Percentiles rank a stretch among this genome's conserved stretches.
Evolutionary conservation across 345 rosid genomes (phyloP).

Genomic region (Boechera retrofracta): DNA sequence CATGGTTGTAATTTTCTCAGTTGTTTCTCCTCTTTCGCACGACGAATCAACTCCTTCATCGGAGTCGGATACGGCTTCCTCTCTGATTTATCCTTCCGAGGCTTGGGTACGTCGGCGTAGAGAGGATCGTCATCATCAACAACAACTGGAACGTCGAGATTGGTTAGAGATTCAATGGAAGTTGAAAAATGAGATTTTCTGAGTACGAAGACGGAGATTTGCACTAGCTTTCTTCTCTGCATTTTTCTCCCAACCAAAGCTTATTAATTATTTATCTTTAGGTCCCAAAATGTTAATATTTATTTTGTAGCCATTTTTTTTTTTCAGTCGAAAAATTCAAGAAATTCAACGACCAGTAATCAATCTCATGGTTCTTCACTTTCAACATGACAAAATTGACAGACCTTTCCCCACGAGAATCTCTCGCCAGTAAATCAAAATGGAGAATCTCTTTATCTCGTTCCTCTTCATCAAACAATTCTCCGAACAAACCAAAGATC

Average conservation of each 20-base stretch:
- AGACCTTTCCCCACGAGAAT: no score
- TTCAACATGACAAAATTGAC: no score
- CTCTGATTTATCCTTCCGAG: slow-evolving; percentile 68
- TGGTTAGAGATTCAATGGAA: slow-evolving; percentile 14
- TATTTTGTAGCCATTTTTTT: no score
- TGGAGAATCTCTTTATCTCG: no score
- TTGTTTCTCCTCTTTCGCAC: slow-evolving; percentile 71
- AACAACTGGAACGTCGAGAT: background rate
- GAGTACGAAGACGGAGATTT: slow-evolving; percentile 41
- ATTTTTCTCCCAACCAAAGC: slow-evolving; percentile 17
- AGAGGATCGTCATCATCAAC: slow-evolving; percentile 47
- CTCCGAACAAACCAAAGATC: no score
- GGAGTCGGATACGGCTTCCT: slow-evolving; percentile 88
- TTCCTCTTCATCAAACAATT: no score
- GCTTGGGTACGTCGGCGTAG: slow-evolving; percentile 73
- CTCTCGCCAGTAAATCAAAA: no score
- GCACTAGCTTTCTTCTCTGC: slow-evolving; percentile 45
- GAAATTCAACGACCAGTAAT: no score
- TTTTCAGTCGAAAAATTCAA: no score
- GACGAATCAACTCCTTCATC: slow-evolving; percentile 66
- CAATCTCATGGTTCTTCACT: no score
- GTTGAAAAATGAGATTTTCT: slow-evolving; percentile 41
- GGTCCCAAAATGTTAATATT: no score
- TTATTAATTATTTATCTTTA: background rate
- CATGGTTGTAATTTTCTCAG: slow-evolving; percentile 74